phyloP scores from a whole-genome alignment of 2,329 filamentous ascomycete genomes.

The Zymoseptoria brevis region DNA sequence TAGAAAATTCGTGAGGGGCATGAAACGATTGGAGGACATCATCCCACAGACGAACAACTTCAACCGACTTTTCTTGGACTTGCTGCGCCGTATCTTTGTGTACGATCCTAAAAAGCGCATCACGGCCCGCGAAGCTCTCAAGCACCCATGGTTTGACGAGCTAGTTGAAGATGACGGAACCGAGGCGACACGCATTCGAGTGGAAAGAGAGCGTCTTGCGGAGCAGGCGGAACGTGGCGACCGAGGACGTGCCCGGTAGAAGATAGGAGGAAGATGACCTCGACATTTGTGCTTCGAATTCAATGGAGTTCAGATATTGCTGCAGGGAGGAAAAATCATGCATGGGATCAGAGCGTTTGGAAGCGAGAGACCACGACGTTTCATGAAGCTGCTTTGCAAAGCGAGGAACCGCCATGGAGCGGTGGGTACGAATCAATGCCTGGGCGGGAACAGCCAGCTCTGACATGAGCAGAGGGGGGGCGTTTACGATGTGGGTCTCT shows the following conservation, averaged over 20 bases:
- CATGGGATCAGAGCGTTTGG: neutral
- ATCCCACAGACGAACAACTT: conserved; percentile 51
- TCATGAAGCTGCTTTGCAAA: neutral
- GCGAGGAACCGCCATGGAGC: neutral
- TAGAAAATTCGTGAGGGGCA: conserved; percentile 59
- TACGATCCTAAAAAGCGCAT: conserved; percentile 60
- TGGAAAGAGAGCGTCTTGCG: conserved; percentile 23
- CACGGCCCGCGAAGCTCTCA: conserved; percentile 56
- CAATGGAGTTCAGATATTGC: neutral
- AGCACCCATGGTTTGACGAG: conserved; percentile 61
- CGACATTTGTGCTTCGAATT: neutral
- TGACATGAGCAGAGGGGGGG: neutral
- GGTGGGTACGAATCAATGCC: neutral
- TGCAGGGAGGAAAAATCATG: neutral
- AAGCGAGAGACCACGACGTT: neutral
- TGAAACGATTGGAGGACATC: conserved; percentile 55
- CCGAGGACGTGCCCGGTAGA: neutral
- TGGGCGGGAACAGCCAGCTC: neutral
- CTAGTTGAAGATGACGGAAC: conserved; percentile 57
- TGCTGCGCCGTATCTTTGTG: conserved; percentile 56
- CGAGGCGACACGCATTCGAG: conserved; percentile 50
- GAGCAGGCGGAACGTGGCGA: conserved; percentile 8
- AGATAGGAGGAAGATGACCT: neutral
- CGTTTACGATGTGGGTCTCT: neutral
- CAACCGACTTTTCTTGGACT: conserved; percentile 56